Evolutionary conservation across 140 eudicot species (phyloP).

Genomic region (Flaveria floridana): DNA sequence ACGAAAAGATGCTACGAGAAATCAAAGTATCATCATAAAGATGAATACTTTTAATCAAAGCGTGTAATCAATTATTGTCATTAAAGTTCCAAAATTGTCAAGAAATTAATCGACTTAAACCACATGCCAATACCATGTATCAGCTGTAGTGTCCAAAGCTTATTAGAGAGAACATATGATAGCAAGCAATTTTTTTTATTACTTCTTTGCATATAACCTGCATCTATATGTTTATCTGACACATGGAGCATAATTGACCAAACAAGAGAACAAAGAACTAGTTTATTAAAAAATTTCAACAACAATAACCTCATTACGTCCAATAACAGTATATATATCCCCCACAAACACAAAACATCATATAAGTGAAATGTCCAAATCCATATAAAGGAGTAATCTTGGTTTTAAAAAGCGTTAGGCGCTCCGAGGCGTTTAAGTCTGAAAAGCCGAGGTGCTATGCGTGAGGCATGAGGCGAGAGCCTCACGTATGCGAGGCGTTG

Average conservation of each 20-base stretch:
- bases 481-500: too few species aligned
- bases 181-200: not conserved
- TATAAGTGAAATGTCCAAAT: not conserved
- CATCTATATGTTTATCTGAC: not conserved
- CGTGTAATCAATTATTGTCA: not conserved
- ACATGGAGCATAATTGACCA: not conserved
- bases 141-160: not conserved
- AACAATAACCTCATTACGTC: not conserved
- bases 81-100: not conserved
- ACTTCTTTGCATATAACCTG: not conserved
- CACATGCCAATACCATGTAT: not conserved
- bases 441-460: too few species aligned
- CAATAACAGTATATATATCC: not conserved
- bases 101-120: not conserved
- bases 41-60: not conserved
- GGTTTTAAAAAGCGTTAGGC: too few species aligned
- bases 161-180: not conserved
- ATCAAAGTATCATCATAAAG: not conserved
- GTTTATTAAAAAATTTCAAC: not conserved
- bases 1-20: too few species aligned
- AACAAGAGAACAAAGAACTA: not conserved
- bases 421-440: too few species aligned
- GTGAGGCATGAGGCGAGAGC: too few species aligned
- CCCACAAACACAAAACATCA: not conserved
- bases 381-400: not conserved